Evolutionary conservation across 805 yeast species (phyloP), one percentile per base, ranked within the genome.

Genomic region (Millerago galiae): DNA sequence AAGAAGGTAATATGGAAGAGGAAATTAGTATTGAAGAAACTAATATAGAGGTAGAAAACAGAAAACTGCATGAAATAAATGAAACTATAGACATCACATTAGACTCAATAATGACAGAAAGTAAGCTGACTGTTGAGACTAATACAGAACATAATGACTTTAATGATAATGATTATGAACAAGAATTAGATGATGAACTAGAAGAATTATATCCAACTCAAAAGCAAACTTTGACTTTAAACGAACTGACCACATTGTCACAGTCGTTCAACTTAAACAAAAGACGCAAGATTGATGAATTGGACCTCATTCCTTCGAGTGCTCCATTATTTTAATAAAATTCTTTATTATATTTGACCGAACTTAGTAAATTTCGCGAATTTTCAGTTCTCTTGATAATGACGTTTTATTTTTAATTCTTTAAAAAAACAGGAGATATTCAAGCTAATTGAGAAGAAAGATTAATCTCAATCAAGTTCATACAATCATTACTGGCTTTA

Each of bases 201-300:
- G 56, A 53, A 31, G 61, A 57, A 21, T 38, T 57, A 17, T 57
- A 51, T 30, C 61, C 61, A 4, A 49, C 60, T 8, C 61, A 57
- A 35, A 59, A 56, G 4, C 59, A 55, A 29, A 46, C 53, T 2
- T 35, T 57, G 27, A 43, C 40, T 21, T 14, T 46, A 5, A 36
- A 45, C 4, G 48, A 49, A 36, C 42, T 53, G 16, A 46, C 59
- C 9, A 56, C 53, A 34, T 28, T 55, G 24, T 38, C 41, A 8
- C 44, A 35, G 15, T 17, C 38, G 14, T 8, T 21, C n/a, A 25
- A 16, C n/a, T 4, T 6, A 4, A 31, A 8, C 5, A 38, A 24
- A 18, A 15, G 15, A 25, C 34, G 14, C 11, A 38, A 38, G 25
- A 33, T n/a, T 9, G 27, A 38, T 11, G 35, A 34, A 2, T 35